Base-by-base conservation (phyloP, 352 stramenopile species). In the Globisporangium irregulare region DNA sequence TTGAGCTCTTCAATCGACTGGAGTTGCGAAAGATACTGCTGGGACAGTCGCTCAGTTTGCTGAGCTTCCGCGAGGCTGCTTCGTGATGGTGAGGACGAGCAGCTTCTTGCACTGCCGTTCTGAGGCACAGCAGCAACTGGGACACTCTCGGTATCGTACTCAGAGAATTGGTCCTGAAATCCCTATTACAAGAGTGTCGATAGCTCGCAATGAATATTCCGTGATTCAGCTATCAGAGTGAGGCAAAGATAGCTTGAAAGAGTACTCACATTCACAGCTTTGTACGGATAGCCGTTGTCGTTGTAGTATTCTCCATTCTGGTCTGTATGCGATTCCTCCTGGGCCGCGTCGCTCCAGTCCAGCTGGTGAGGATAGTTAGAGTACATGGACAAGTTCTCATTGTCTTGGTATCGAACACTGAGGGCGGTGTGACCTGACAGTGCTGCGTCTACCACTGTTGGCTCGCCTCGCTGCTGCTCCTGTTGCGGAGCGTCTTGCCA, bases 1-100 rank as follows among this genome's bases (percentile, higher is more conserved):
- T 76, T 82, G n/a, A 71, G 73, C 29, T 74, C 67, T 29, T 82
- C 68, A 59, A 82, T 68, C 24, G 64, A 73, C 53, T 79, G 67
- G 25, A 79, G 55, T 34, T 81, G 56, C n/a, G 50, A 32, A 12
- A 51, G 29, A 29, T 66, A 70, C 34, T 70, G 43, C 15, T 66
- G 56, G 1, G 18, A 50, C 6, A 66, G 57, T 22, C 41, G 29
- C 10, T 68, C 62, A 5, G 43, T 65, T 25, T 62, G 29, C 22
- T 62, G 66, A 7, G 58, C 32, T 27, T 71, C 66, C 2, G 34
- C 66, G 20, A 59, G 41, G 7, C 14, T 50, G 46, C 20, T 59
- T 18, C 38, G 27, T 6, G 58, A 27, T 14, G 67, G 38, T 12
- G 58, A 24, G 18, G 53, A 59, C 2, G 67, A 67, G 3, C 55